Percentiles rank a stretch among this genome's conserved stretches.
Conservation (phyloP, 1,139 yeast genomes). For the Blastobotrys raffinosifermentans region DNA sequence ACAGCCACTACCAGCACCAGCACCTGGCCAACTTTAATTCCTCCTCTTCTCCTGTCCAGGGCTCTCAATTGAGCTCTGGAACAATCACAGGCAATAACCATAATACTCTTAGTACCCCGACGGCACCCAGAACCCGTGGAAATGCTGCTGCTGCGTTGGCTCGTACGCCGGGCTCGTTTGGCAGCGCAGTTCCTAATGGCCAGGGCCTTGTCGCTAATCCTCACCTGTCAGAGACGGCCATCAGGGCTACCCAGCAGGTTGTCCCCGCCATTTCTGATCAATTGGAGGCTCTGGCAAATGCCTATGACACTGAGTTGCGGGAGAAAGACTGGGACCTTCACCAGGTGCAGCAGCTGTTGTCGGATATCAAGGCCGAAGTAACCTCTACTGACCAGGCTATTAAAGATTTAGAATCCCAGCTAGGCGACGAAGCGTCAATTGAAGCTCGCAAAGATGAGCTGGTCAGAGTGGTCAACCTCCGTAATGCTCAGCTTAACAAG, state of each 20-base stretch:
- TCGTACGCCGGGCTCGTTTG: not conserved
- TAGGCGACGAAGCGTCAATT: conserved; percentile 32
- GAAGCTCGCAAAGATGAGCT: conserved; percentile 14
- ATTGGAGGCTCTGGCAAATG: conserved; percentile 48
- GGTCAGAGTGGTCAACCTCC: conserved; percentile 22
- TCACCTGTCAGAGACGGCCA: conserved; percentile 44
- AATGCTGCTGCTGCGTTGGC: not conserved
- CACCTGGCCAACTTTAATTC: conserved; percentile 15
- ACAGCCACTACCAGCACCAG: not conserved
- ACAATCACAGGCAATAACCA: too few relatives aligned
- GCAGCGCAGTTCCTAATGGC: conserved; percentile 2
- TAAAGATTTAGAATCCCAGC: conserved; percentile 26
- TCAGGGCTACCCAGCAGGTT: conserved; percentile 43
- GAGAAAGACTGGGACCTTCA: conserved; percentile 46
- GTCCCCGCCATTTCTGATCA: conserved; percentile 41
- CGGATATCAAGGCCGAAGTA: conserved; percentile 39
- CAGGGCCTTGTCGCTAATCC: conserved; percentile 14
- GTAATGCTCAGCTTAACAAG: conserved; percentile 36
- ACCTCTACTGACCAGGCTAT: conserved; percentile 30
- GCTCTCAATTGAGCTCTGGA: too few relatives aligned
- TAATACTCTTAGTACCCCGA: not conserved
- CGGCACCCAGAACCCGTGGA: not conserved
- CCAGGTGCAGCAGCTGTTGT: conserved; percentile 40
- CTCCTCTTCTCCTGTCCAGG: conserved; percentile 24
- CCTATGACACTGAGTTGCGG: conserved; percentile 47